A percentile compares a stretch with the other conserved stretches of the same genome.
Conservation (phyloP, 208 protist genomes). For the Leishmania braziliensis region DNA sequence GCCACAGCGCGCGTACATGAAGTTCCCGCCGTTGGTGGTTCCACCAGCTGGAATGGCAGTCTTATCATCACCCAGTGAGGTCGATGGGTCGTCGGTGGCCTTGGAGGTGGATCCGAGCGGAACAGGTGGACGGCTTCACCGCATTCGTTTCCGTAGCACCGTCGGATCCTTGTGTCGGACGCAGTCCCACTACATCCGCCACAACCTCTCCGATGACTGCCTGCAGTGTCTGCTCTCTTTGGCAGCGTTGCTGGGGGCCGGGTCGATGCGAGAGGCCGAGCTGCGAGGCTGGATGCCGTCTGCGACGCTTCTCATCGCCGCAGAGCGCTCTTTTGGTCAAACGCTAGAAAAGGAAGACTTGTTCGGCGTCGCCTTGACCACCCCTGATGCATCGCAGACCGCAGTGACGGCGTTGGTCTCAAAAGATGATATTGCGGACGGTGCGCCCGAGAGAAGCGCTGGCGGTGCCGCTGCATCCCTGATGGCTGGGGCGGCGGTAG, state of each 20-base stretch:
- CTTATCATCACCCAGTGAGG: background rate
- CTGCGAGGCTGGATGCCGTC: conserved; percentile 68
- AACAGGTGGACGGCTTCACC: conserved; percentile 84
- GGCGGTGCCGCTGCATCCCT: background rate
- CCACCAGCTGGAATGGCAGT: conserved; percentile 31
- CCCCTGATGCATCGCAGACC: background rate
- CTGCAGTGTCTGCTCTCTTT: conserved; percentile 69
- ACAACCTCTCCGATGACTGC: conserved; percentile 72
- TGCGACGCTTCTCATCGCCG: conserved; percentile 70
- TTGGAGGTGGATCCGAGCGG: conserved; percentile 70
- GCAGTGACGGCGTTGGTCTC: background rate
- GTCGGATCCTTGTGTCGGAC: conserved; percentile 45
- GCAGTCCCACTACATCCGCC: conserved; percentile 69
- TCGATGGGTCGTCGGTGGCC: background rate
- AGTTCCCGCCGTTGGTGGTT: conserved; percentile 83
- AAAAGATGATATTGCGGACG: background rate
- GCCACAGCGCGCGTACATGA: conserved; percentile 59
- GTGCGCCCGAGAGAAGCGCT: background rate
- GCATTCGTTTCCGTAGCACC: conserved; percentile 71
- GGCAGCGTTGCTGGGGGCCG: conserved; percentile 35
- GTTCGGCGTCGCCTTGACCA: conserved; percentile 38
- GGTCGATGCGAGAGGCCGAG: conserved; percentile 59
- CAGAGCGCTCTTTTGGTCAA: conserved; percentile 85
- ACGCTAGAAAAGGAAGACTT: conserved; percentile 80
- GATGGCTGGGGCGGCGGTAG: conserved; percentile 1